Percentiles rank a stretch among this genome's conserved stretches.
These are phyloP conservation scores for Quercus engelmannii DNA, from an alignment of 306 rosid genomes.

Conservation along the genomic window DNA sequence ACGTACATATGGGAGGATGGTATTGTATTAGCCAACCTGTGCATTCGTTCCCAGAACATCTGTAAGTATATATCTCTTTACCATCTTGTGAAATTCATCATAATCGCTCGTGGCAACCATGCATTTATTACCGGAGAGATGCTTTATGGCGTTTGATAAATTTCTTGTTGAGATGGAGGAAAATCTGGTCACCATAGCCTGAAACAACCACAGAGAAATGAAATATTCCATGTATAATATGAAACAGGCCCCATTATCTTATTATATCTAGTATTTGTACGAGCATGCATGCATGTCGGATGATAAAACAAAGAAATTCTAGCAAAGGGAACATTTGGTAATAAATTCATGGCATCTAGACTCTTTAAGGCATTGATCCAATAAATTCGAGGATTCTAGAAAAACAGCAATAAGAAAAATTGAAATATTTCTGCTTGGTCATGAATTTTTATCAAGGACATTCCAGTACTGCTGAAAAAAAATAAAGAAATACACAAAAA, in stretches of 20 bases:
- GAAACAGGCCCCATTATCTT: background rate
- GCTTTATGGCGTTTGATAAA: conserved; percentile 58
- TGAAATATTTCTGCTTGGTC: no score
- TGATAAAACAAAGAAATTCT: background rate
- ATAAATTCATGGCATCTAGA: background rate
- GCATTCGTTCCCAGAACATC: conserved; percentile 72
- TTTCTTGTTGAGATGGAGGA: conserved; percentile 80
- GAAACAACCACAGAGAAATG: conserved; percentile 12
- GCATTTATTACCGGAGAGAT: conserved; percentile 67
- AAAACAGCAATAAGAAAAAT: background rate
- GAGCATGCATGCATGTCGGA: no score
- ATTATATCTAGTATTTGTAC: no score
- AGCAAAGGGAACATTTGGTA: background rate
- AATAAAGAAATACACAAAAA: no score
- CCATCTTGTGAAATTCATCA: conserved; percentile 76
- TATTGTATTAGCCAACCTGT: conserved; percentile 43
- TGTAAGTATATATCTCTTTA: conserved; percentile 60
- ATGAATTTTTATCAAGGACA: no score
- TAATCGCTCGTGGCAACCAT: conserved; percentile 96
- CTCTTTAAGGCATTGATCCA: background rate
- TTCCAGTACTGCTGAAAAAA: no score
- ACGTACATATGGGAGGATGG: background rate
- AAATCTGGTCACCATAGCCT: conserved; percentile 91
- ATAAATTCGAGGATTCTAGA: background rate
- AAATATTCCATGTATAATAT: background rate